phyloP scores from a whole-genome alignment of 306 rosid species.

The Luffa aegyptiaca region DNA sequence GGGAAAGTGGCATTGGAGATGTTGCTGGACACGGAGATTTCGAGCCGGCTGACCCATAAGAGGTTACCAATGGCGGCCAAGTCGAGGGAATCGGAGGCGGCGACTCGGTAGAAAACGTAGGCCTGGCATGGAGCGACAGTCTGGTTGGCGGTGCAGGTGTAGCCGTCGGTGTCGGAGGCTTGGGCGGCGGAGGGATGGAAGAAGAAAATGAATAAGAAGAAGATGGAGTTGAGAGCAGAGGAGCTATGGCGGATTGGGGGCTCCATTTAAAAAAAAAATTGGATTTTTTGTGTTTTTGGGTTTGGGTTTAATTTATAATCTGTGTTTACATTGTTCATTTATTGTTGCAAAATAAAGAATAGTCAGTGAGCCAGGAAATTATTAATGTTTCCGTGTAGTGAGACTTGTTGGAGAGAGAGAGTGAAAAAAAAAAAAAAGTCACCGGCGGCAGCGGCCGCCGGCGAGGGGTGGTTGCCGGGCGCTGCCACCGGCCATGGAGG shows the following conservation, averaged over 20 bases:
- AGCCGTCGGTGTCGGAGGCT: constrained; percentile 35
- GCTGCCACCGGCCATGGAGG: too few relatives aligned
- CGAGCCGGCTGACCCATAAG: constrained; percentile 53
- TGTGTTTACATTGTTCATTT: not conserved
- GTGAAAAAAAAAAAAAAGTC: too few relatives aligned
- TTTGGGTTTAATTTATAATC: not conserved
- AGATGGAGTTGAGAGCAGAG: not conserved
- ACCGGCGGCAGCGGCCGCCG: too few relatives aligned
- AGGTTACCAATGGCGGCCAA: constrained; percentile 73
- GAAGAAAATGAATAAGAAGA: constrained; percentile 11
- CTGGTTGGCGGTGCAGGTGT: constrained; percentile 31
- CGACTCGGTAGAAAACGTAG: constrained; percentile 57
- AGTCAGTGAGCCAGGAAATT: not conserved
- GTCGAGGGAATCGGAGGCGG: constrained; percentile 47
- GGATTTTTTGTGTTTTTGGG: not conserved
- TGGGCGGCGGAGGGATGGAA: constrained; percentile 29
- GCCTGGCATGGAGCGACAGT: constrained; percentile 42
- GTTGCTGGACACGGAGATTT: constrained; percentile 51
- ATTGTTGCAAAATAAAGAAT: not conserved
- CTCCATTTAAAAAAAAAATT: not conserved
- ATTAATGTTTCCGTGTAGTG: too few relatives aligned
- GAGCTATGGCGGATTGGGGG: not conserved
- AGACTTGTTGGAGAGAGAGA: too few relatives aligned
- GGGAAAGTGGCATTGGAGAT: constrained; percentile 44
- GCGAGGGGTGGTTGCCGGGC: too few relatives aligned